phyloP scores from a whole-genome alignment of 148 eudicot genomes.

The Mesembryanthemum crystallinum region DNA sequence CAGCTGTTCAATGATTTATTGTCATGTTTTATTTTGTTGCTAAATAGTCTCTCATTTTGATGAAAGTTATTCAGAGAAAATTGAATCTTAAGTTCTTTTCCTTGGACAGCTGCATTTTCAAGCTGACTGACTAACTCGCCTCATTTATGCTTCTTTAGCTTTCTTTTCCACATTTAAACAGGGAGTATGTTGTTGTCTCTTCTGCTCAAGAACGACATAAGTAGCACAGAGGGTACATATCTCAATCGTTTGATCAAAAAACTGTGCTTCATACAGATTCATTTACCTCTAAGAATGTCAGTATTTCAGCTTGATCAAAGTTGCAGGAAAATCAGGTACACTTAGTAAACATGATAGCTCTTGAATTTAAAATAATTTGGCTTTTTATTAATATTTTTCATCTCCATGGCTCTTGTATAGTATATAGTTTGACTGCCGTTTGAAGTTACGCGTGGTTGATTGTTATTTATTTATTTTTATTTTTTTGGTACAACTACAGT shows the following conservation, averaged over 20 bases:
- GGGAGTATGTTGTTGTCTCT: background rate
- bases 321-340: background rate
- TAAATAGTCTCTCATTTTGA: background rate
- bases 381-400: too few species aligned
- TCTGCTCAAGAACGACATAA: background rate
- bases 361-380: too few species aligned
- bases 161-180: conserved; percentile 20
- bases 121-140: background rate
- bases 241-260: background rate
- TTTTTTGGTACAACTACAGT: conserved; percentile 14
- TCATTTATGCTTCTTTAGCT: conserved; percentile 26
- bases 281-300: background rate
- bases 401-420: too few species aligned
- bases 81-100: background rate
- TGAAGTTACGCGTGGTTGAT: background rate
- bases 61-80: background rate
- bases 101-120: background rate
- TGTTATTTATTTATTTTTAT: background rate
- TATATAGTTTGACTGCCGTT: background rate
- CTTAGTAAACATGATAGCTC: too few species aligned
- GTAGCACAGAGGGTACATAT: background rate
- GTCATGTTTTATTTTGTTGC: background rate
- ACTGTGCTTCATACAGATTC: background rate
- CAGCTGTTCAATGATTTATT: background rate
- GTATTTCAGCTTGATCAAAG: background rate